Evolutionary conservation across 306 rosid genomes (phyloP).

Genomic region (Cicer judaicum): DNA sequence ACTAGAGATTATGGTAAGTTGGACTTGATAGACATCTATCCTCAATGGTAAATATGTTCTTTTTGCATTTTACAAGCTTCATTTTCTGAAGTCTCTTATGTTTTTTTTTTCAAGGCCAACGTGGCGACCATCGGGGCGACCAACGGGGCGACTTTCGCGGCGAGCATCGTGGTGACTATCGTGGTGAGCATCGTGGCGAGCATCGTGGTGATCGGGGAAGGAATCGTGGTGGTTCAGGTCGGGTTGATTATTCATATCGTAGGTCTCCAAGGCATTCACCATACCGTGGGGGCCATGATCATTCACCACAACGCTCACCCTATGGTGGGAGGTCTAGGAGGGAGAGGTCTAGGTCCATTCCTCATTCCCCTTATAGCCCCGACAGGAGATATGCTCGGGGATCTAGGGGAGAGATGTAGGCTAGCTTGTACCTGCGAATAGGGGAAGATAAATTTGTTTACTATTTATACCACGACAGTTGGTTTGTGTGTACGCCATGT

Average conservation of each 20-base stretch:
- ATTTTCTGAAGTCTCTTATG: constrained; percentile 18
- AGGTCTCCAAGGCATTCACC: constrained; percentile 95
- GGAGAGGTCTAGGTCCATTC: constrained; percentile 78
- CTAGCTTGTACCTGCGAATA: background rate
- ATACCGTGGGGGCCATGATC: constrained; percentile 75
- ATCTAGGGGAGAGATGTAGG: constrained; percentile 60
- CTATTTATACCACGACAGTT: constrained; percentile 19
- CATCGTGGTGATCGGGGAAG: constrained; percentile 2
- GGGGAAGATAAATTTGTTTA: background rate
- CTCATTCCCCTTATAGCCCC: constrained; percentile 76
- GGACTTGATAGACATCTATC: background rate
- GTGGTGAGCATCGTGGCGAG: background rate
- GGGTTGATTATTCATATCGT: constrained; percentile 46
- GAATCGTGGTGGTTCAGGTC: constrained; percentile 12
- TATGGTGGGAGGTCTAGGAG: constrained; percentile 85
- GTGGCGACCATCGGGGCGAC: constrained; percentile 51
- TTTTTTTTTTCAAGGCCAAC: constrained; percentile 34
- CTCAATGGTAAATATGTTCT: constrained; percentile 5
- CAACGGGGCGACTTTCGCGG: constrained; percentile 51
- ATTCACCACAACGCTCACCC: constrained; percentile 76
- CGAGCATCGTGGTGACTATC: constrained; percentile 66
- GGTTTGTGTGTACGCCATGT: background rate
- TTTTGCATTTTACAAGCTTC: background rate
- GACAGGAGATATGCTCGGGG: constrained; percentile 74
- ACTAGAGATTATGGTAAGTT: constrained; percentile 81